phyloP scores from a whole-genome alignment of 2,329 filamentous ascomycete genomes.

The Alternaria hordeiaustralica region DNA sequence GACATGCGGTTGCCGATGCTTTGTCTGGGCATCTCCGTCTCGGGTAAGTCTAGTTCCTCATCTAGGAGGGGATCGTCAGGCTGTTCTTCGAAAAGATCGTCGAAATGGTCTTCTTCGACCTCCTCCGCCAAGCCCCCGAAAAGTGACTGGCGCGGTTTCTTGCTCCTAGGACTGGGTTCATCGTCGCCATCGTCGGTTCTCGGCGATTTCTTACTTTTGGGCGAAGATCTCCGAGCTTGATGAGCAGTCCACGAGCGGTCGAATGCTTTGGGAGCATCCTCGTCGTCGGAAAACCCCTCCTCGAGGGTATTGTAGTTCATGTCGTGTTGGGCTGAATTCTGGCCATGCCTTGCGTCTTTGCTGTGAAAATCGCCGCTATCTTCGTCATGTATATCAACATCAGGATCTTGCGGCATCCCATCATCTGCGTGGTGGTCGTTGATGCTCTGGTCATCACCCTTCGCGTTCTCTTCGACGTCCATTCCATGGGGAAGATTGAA shows the following conservation, averaged over 20 bases:
- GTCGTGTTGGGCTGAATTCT: neutral
- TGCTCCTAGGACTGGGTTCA: constrained; percentile 7
- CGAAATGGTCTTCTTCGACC: neutral
- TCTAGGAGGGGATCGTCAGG: neutral
- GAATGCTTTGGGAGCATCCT: constrained; percentile 12
- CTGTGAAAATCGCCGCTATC: too few relatives aligned
- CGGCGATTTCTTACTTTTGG: constrained; percentile 15
- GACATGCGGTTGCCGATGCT: constrained; percentile 19
- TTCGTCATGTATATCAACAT: too few relatives aligned
- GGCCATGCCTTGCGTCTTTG: too few relatives aligned
- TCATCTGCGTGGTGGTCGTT: too few relatives aligned
- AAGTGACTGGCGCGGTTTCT: constrained; percentile 23
- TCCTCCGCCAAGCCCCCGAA: constrained; percentile 15
- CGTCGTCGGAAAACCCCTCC: constrained; percentile 23
- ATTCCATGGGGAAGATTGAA: too few relatives aligned
- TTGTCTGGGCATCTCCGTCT: neutral
- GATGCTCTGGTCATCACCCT: too few relatives aligned
- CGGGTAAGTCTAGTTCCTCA: neutral
- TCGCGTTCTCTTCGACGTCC: too few relatives aligned
- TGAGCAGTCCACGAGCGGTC: constrained; percentile 10
- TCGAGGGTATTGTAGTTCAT: constrained; percentile 7
- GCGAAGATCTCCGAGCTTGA: neutral
- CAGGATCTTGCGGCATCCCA: too few relatives aligned
- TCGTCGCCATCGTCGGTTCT: neutral
- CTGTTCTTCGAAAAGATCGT: neutral